A percentile compares a stretch with the other conserved stretches of the same genome.
phyloP scores from a whole-genome alignment of 306 rosid species.

The Trifolium pratense region DNA sequence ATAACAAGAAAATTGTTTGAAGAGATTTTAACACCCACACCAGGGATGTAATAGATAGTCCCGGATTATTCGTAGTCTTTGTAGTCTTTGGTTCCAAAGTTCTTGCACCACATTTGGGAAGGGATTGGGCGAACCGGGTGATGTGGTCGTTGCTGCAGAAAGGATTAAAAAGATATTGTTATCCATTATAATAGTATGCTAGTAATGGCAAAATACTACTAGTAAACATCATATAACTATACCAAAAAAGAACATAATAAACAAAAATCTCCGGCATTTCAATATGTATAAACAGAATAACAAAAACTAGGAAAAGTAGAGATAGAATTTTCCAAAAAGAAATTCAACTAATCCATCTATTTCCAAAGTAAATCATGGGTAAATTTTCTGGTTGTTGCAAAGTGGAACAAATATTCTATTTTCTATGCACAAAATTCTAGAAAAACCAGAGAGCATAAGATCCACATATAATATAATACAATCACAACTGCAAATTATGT shows the following conservation, averaged over 20 bases:
- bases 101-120: constrained; percentile 97
- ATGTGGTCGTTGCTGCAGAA: constrained; percentile 96
- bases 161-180: constrained; percentile 36
- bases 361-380: constrained; percentile 33
- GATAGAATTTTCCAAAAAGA: constrained; percentile 30
- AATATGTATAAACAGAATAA: background rate
- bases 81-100: constrained; percentile 89
- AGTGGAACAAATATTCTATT: constrained; percentile 1
- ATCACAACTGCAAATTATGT: background rate
- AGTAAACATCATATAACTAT: background rate
- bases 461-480: background rate
- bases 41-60: constrained; percentile 36
- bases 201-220: constrained; percentile 8
- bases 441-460: constrained; percentile 20
- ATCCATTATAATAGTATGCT: constrained; percentile 32
- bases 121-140: constrained; percentile 98
- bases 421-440: constrained; percentile 15
- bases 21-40: constrained; percentile 28
- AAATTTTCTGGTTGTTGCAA: constrained; percentile 39
- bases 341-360: constrained; percentile 33
- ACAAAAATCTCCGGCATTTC: background rate
- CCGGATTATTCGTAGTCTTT: constrained; percentile 59
- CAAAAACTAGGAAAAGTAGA: constrained; percentile 30
- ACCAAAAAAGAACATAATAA: background rate
- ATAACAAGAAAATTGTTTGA: constrained; percentile 43